Evolutionary conservation across 2,329 filamentous ascomycete species (phyloP).

Genomic region (Huntiella bhutanensis): DNA sequence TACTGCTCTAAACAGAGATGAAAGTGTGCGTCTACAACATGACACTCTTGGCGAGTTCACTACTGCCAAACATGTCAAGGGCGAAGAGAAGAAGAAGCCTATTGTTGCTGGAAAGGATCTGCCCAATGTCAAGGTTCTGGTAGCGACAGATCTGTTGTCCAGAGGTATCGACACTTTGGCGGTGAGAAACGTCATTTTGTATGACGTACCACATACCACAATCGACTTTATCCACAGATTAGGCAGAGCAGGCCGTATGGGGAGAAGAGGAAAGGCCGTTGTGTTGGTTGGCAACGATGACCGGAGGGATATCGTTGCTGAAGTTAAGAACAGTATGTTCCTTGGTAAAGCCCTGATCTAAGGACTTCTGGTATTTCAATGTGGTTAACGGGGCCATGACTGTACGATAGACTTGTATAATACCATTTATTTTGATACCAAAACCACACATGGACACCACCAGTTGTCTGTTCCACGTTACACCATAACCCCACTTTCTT

Average conservation of each 20-base stretch:
- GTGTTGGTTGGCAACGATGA: constrained; percentile 83
- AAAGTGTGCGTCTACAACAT: constrained; percentile 49
- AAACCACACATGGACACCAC: background rate
- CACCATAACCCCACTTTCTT: background rate
- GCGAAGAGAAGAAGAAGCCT: constrained; percentile 21
- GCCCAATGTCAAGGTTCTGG: constrained; percentile 70
- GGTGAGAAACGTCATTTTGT: constrained; percentile 79
- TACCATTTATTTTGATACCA: background rate
- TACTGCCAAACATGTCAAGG: constrained; percentile 23
- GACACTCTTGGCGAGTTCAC: constrained; percentile 66
- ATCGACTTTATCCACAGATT: constrained; percentile 97
- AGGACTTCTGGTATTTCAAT: constrained; percentile 2
- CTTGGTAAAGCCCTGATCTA: constrained; percentile 62
- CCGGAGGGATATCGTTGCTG: constrained; percentile 71
- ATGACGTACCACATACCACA: constrained; percentile 93
- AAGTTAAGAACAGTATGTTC: constrained; percentile 81
- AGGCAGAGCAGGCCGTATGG: constrained; percentile 83
- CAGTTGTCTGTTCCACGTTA: background rate
- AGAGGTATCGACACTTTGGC: constrained; percentile 86
- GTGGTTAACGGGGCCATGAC: background rate
- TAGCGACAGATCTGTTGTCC: constrained; percentile 83
- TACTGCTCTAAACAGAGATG: constrained; percentile 65
- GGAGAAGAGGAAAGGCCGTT: constrained; percentile 69
- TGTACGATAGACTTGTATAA: background rate
- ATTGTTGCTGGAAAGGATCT: constrained; percentile 31